Conservation (phyloP, 2,329 filamentous ascomycete species). For the Colletotrichum brevisporum region DNA sequence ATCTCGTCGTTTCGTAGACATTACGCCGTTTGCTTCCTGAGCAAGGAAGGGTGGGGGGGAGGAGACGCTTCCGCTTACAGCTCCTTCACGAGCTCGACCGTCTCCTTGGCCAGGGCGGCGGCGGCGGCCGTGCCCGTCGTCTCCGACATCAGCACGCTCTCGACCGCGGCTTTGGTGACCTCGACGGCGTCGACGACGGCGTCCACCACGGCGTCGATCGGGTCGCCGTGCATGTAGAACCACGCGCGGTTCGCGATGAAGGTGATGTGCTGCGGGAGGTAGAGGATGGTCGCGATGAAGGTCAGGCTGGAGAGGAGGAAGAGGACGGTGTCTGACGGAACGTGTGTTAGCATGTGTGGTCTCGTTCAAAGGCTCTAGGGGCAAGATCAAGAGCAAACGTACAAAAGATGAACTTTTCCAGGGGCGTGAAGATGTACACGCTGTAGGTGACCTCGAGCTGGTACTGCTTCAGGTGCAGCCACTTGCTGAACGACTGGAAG, state of each 20-base stretch:
- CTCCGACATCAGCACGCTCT: slow-evolving; percentile 48
- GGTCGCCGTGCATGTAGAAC: slow-evolving; percentile 95
- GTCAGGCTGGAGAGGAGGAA: slow-evolving; percentile 92
- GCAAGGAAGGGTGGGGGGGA: background rate
- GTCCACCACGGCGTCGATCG: slow-evolving; percentile 70
- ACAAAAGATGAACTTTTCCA: slow-evolving; percentile 99
- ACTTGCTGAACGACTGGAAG: slow-evolving; percentile 76
- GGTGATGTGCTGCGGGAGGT: slow-evolving; percentile 91
- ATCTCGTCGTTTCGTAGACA: slow-evolving; percentile 19
- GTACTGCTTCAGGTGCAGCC: slow-evolving; percentile 95
- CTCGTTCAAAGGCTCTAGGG: too few species aligned
- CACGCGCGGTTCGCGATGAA: slow-evolving; percentile 87
- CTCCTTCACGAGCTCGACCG: slow-evolving; percentile 52
- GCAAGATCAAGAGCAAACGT: too few species aligned
- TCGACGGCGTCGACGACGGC: slow-evolving; percentile 73
- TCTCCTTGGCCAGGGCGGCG: slow-evolving; percentile 42
- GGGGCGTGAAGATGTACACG: slow-evolving; percentile 96
- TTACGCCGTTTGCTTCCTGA: background rate
- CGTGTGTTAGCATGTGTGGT: background rate
- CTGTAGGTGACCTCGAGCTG: slow-evolving; percentile 98
- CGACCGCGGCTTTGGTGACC: slow-evolving; percentile 58
- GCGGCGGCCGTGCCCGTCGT: slow-evolving; percentile 28
- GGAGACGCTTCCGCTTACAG: slow-evolving; percentile 46
- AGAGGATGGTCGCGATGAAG: slow-evolving; percentile 87
- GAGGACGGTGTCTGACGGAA: slow-evolving; percentile 83